Evolutionary conservation across 1,139 yeast genomes (phyloP), one percentile per base, ranked within the genome.

Genomic region (Candida sanyaensis): DNA sequence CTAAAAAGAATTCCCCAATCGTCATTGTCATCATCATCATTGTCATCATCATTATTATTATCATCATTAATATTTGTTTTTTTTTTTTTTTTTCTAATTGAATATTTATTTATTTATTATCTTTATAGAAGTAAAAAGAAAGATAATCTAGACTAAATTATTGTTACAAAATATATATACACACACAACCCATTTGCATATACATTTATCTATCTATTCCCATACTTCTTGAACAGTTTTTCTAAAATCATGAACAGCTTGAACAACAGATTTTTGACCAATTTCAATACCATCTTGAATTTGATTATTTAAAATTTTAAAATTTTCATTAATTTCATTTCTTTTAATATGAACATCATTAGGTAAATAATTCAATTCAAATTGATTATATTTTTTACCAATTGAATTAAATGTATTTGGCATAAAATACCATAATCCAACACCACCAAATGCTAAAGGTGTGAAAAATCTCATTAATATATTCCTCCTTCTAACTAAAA

Each of bases 351-450:
- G 55, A 2, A 60, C 47, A 2, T 88, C 88, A 17, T 17, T 17
- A 49, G 73, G 72, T 29, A 55, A 53, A 12, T 74, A 70, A 36
- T 73, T 76, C 42, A 71, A 72, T 63, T 88, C 96, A 58, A 82
- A 85, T 9, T 70, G 62, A 41, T 53, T 50, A 24, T 48, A 41
- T 46, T 71, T 72, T 23, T 48, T 33, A 8, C 53, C 48, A 34
- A 64, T 46, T 12, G 57, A 50, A 13, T 56, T 50, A 48, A 52
- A 72, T 0, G 77, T 61, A 11, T 57, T 50, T 10, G 80, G 80
- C 76, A 71, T 71, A 52, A 60, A 69, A 51, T 66, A 67, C 17
- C 63, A 59, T 38, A 65, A 59, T 7, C 81, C 68, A 11, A 63
- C 74, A 11, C 73, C 62, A 12, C 84, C 86, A 55, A 81, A 72